Percentiles rank a stretch among this genome's conserved stretches.
These are phyloP conservation scores for Clonostachys rosea DNA, from an alignment of 2,329 filamentous ascomycete genomes.

Conservation along the genomic window DNA sequence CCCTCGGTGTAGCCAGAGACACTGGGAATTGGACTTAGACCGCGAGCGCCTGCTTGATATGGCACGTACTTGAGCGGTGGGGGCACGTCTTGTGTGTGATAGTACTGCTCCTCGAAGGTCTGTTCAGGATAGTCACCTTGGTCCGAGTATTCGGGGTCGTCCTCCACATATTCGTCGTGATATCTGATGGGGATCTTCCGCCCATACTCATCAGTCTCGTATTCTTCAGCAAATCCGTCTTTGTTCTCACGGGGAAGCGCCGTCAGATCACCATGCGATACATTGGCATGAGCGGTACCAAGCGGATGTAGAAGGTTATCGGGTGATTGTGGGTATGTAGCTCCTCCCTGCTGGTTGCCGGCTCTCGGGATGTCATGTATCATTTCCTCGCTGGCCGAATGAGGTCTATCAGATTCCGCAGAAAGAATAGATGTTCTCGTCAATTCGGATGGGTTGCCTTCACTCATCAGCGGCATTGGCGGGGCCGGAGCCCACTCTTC, in stretches of 20 bases:
- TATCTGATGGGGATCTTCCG: slow-evolving; percentile 27
- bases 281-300: slow-evolving; percentile 62
- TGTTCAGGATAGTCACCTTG: slow-evolving; percentile 31
- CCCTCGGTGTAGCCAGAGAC: slow-evolving; percentile 81
- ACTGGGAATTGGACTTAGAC: slow-evolving; percentile 85
- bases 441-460: slow-evolving; percentile 79
- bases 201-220: slow-evolving; percentile 40
- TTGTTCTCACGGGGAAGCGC: slow-evolving; percentile 44
- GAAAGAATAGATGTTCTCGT: slow-evolving; percentile 86
- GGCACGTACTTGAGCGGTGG: slow-evolving; percentile 62
- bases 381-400: slow-evolving; percentile 60
- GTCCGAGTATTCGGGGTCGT: slow-evolving; percentile 23
- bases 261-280: slow-evolving; percentile 55
- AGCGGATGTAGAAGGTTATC: slow-evolving; percentile 54
- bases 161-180: slow-evolving; percentile 36
- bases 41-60: slow-evolving; percentile 64
- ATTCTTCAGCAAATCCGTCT: slow-evolving; percentile 34
- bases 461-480: slow-evolving; percentile 85
- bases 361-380: slow-evolving; percentile 62
- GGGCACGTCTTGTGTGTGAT: slow-evolving; percentile 57
- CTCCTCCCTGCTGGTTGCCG: slow-evolving; percentile 38
- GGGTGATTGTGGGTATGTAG: slow-evolving; percentile 41
- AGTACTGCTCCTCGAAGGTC: slow-evolving; percentile 41
- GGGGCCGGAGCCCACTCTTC: slow-evolving; percentile 54
- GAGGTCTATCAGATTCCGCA: slow-evolving; percentile 69